Base-by-base conservation (phyloP, 2,329 filamentous ascomycete species). In the Scedosporium dehoogii region DNA sequence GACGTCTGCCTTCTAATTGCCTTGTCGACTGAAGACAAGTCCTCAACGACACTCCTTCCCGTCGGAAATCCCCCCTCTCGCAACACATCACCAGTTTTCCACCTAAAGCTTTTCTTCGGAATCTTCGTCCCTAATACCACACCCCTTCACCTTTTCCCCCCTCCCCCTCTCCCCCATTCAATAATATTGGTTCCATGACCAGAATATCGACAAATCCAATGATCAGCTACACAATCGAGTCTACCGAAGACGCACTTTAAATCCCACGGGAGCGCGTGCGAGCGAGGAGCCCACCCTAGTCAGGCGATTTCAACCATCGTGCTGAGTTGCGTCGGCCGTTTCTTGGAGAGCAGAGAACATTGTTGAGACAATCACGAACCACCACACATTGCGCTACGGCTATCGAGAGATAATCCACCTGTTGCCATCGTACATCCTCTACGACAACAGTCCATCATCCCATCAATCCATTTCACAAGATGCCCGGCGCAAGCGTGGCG, bases 401-500 rank as follows among this genome's bases (percentile, higher is more conserved):
- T 14, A 55, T 55, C 51, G 21, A 55, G 51, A 51, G 44, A 60
- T 29, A 60, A 60, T 53, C 25, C 59, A 46, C 25, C 48, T 60
- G 48, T 61, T 61, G 59, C 48, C 48, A 18, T 55, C 12, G 23
- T 29, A n/a, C 21, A 62, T 7, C 6, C 38, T 21, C 18, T 21
- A 44, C 60, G 53, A 62, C 42, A 18, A 58, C 42, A 46, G 53
- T 41, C 53, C 44, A 25, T 27, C 33, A 48, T 29, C 53, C 14
- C 44, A 66, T 68, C 70, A 69, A 71, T 70, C 76, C 70, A 70
- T 69, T 70, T 67, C 69, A 12, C 71, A 81, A 79, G 68, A 91
- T 91, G 87, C 86, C 88, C 73, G 86, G 84, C 79, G 84, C 87
- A 74, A 84, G 78, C 74, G 84, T 88, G 76, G 85, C 86, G 70